Conservation (phyloP, 805 yeast genomes). For the Wickerhamomyces silvicola region DNA sequence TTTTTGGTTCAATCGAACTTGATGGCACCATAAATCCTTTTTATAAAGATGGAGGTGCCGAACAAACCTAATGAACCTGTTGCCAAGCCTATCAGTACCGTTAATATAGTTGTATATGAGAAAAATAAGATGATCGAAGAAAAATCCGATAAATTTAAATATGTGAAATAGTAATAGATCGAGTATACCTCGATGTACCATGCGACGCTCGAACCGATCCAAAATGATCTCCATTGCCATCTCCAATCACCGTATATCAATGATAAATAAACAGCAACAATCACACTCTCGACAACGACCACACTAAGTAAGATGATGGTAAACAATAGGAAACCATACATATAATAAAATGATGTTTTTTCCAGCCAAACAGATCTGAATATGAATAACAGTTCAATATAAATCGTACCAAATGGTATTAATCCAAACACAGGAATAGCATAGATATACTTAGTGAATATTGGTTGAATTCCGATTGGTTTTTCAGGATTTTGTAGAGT, state of each 20-base stretch:
- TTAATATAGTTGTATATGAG: constrained; percentile 62
- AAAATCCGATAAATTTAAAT: constrained; percentile 57
- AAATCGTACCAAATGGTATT: constrained; percentile 75
- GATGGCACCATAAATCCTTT: constrained; percentile 50
- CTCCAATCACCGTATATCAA: constrained; percentile 47
- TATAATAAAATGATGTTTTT: constrained; percentile 69
- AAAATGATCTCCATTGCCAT: constrained; percentile 84
- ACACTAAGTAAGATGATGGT: constrained; percentile 54
- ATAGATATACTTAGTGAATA: constrained; percentile 13
- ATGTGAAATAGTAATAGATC: constrained; percentile 53
- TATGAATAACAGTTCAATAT: constrained; percentile 67
- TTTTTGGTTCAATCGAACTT: constrained; percentile 40
- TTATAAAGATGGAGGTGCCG: constrained; percentile 60
- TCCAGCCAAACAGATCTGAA: constrained; percentile 77
- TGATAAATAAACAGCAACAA: constrained; percentile 61
- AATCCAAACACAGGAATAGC: constrained; percentile 52
- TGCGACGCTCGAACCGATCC: constrained; percentile 65
- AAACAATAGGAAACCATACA: constrained; percentile 69
- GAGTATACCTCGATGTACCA: constrained; percentile 65
- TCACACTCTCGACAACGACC: constrained; percentile 64
- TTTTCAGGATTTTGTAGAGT: constrained; percentile 15
- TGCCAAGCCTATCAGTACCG: constrained; percentile 55
- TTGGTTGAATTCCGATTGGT: constrained; percentile 31
- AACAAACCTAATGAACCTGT: constrained; percentile 73
- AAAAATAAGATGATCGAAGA: constrained; percentile 64